Evolutionary conservation across 2,329 filamentous ascomycete genomes (phyloP).

Genomic region (Thyridium curvatum): DNA sequence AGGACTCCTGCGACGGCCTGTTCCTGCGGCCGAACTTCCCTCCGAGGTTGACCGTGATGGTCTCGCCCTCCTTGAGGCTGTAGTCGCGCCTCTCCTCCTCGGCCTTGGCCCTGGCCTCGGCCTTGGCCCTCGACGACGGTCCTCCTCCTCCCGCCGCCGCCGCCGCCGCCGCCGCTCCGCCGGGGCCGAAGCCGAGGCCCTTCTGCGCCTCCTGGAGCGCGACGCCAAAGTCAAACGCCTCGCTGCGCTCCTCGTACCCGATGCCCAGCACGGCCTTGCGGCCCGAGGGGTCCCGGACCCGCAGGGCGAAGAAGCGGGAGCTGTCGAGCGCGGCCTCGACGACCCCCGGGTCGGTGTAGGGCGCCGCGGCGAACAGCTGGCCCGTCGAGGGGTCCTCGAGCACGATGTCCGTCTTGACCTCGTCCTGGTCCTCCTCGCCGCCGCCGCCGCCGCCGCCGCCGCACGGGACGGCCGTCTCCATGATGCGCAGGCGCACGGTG

Average conservation of each 20-base stretch:
- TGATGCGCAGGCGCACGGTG: slow-evolving; percentile 71
- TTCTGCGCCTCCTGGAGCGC: slow-evolving; percentile 72
- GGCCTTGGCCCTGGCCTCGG: slow-evolving; percentile 27
- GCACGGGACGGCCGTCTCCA: slow-evolving; percentile 62
- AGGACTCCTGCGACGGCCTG: slow-evolving; percentile 14
- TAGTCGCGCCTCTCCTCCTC: slow-evolving; percentile 66
- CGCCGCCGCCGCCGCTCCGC: slow-evolving; percentile 25
- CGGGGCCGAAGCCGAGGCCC: slow-evolving; percentile 55
- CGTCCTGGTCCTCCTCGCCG: slow-evolving; percentile 41
- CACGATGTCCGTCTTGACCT: slow-evolving; percentile 67
- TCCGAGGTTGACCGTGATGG: slow-evolving; percentile 73
- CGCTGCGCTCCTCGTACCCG: slow-evolving; percentile 79
- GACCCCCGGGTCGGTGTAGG: slow-evolving; percentile 58
- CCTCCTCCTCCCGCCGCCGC: slow-evolving; percentile 15
- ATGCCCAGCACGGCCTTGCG: slow-evolving; percentile 76
- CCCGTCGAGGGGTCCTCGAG: slow-evolving; percentile 70
- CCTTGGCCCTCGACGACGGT: slow-evolving; percentile 25
- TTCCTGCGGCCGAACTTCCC: slow-evolving; percentile 48
- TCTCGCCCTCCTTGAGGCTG: slow-evolving; percentile 84
- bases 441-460: slow-evolving; percentile 12
- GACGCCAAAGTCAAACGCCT: slow-evolving; percentile 82
- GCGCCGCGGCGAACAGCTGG: slow-evolving; percentile 76
- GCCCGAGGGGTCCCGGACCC: slow-evolving; percentile 69
- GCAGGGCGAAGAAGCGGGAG: slow-evolving; percentile 76
- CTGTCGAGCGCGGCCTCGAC: slow-evolving; percentile 78